Base-by-base conservation (phyloP, 371 early-diverging fungal genomes). In the Mucor racemosus region DNA sequence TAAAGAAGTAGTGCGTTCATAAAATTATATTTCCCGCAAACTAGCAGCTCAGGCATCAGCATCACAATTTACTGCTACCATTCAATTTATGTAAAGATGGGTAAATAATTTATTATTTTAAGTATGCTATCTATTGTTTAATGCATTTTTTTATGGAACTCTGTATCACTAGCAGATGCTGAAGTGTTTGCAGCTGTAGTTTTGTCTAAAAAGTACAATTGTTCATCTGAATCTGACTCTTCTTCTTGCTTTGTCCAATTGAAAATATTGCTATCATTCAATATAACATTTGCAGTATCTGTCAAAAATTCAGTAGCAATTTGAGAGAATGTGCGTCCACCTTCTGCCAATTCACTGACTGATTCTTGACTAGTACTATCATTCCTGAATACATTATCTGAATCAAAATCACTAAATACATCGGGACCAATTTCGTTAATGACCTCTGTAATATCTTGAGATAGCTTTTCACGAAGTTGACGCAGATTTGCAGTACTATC, bases 401-500 rank as follows among this genome's bases (percentile, higher is more conserved):
- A 76, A 58, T 91, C 89, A 75, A 94, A 92, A 71, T 94, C 92
- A 13, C 89, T 89, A 67, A 91, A 95, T 17, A 95, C 84, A 67
- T 91, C 86, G 2, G 97, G 97, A 0, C 94, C 97, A 35, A 95
- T 87, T 48, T 95, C 95, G 44, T 92, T 90, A 64, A 97, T 91
- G 15, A 94, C 74, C 14, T 84, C 78, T 6, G 91, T 94, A 57
- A 97, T 90, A 54, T 92, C 85, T 53, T 85, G 84, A 11, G 92
- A 88, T 11, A 97, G 84, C 38, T 91, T 86, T 36, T 90, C 88
- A 33, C 98, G 88, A 13, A 88, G 79, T 36, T 79, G 68, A 55
- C 86, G 81, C 19, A 92, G 70, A 44, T 86, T 87, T 56, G 88
- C 83, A 31, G 88, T 78, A 19, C 81, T 79, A 40, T 83, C 78